A percentile compares a stretch with the other conserved stretches of the same genome.
Evolutionary conservation across 352 stramenopile genomes (phyloP).

Genomic region (Phytophthora colocasiae): DNA sequence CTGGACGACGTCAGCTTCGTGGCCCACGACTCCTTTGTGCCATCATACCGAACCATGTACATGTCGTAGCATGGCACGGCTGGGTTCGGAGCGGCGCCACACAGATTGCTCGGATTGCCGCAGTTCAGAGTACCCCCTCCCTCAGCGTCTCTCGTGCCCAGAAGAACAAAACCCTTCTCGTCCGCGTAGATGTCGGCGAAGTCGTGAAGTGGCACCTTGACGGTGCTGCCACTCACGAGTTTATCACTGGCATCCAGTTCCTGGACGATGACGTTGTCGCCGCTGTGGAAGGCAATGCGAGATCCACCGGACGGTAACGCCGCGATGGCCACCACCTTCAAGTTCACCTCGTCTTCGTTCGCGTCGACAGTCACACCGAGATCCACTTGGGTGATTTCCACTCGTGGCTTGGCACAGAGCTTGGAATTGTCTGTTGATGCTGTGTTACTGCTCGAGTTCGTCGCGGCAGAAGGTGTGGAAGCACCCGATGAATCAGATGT

Average conservation of each 20-base stretch:
- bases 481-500: background rate
- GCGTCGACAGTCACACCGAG: slow-evolving; percentile 39
- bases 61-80: slow-evolving; percentile 63
- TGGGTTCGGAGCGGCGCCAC: slow-evolving; percentile 43
- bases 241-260: slow-evolving; percentile 56
- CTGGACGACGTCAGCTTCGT: slow-evolving; percentile 66
- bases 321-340: slow-evolving; percentile 57
- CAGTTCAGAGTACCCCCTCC: slow-evolving; percentile 63
- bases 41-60: slow-evolving; percentile 63
- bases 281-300: slow-evolving; percentile 60
- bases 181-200: slow-evolving; percentile 68
- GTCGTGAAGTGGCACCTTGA: slow-evolving; percentile 50
- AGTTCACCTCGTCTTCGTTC: slow-evolving; percentile 54
- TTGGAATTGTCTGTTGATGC: slow-evolving; percentile 27
- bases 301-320: slow-evolving; percentile 52
- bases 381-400: slow-evolving; percentile 51
- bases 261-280: slow-evolving; percentile 47
- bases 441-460: background rate
- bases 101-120: slow-evolving; percentile 59
- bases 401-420: slow-evolving; percentile 49
- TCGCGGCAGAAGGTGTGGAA: background rate
- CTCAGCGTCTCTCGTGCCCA: slow-evolving; percentile 53
- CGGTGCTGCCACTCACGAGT: slow-evolving; percentile 39
- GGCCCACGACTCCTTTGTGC: slow-evolving; percentile 55
- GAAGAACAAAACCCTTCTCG: slow-evolving; percentile 59